Evolutionary conservation across 495 filamentous ascomycete species (phyloP), one percentile per base, ranked within the genome.

Genomic region (Penicillium ucsense): DNA sequence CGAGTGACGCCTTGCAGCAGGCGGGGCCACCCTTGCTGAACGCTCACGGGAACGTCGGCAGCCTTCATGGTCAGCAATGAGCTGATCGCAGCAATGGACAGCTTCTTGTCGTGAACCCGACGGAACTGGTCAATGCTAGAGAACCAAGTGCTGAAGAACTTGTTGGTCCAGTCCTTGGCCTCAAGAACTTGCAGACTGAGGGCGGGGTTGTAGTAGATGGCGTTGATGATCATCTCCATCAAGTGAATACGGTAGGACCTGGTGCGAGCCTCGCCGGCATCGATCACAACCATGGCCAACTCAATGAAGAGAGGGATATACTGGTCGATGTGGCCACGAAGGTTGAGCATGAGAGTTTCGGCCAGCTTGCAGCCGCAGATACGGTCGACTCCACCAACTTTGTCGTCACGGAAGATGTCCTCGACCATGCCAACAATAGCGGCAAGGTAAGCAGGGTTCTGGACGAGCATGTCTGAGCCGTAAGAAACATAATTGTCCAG

Each of bases 331-430:
- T 84, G 79, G n/a, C 88, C 91, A 7, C 88, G 86, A 27, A 98
- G 81, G 64, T 88, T 94, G 37, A 98, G 76, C 88, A 98, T 95
- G 63, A 97, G 81, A 46, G 90, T 85, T 67, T 98, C 92, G 28
- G 94, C 89, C 43, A 98, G 83, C 70, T 96, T 96, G 81, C 94
- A 97, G n/a, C 92, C 92, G 63, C 92, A 96, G 49, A 98, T 96
- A 30, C 94, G 77, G 65, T 98, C 92, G 46, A 96, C 89, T 28
- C 91, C 90, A 30, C 88, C 87, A 43, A 96, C 86, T 54, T 94
- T 95, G 46, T 87, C 82, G 48, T 95, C 88, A 41, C 75, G 74
- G 67, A 88, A 88, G 47, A 84, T 84, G 41, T 80, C 78, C 40
- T 79, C 72, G 20, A 84, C 75, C 81, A 98, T 98, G 41, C 86